These are phyloP conservation scores for Sclerotinia subarctica DNA, from an alignment of 2,329 filamentous ascomycete genomes.

Conservation along the genomic window DNA sequence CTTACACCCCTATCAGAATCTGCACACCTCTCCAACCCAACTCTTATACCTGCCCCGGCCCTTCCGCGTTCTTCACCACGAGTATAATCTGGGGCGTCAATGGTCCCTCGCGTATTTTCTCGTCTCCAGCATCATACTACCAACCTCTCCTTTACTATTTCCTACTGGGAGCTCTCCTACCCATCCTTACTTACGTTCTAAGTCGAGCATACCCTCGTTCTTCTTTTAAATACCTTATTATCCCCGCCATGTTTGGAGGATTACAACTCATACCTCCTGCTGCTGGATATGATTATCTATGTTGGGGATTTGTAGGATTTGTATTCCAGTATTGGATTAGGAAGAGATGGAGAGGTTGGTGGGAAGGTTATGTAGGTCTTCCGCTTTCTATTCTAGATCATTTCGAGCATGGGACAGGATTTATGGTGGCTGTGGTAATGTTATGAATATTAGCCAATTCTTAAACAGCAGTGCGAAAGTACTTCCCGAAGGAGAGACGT, in stretches of 20 bases:
- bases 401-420: too few species aligned
- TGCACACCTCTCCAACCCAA: constrained; percentile 58
- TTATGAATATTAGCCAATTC: neutral
- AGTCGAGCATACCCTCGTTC: constrained; percentile 59
- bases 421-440: too few species aligned
- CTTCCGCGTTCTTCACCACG: constrained; percentile 53
- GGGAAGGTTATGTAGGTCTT: constrained; percentile 57
- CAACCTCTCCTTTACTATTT: constrained; percentile 49
- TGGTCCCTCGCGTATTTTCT: constrained; percentile 44
- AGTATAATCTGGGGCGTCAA: constrained; percentile 55
- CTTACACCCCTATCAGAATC: constrained; percentile 62
- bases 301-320: constrained; percentile 53
- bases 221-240: constrained; percentile 62
- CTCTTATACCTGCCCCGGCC: constrained; percentile 47
- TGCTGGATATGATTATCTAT: constrained; percentile 49
- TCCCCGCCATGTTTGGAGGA: constrained; percentile 66
- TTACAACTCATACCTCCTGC: constrained; percentile 64
- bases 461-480: neutral
- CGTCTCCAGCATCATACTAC: constrained; percentile 48
- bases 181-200: constrained; percentile 55
- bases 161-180: constrained; percentile 52
- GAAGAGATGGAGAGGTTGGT: constrained; percentile 53
- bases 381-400: neutral
- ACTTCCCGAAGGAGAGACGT: constrained; percentile 21
- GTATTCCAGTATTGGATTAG: constrained; percentile 56